These are phyloP conservation scores for Coemansia sp. DNA, from an alignment of 192 early-diverging fungal species.

Conservation along the genomic window DNA sequence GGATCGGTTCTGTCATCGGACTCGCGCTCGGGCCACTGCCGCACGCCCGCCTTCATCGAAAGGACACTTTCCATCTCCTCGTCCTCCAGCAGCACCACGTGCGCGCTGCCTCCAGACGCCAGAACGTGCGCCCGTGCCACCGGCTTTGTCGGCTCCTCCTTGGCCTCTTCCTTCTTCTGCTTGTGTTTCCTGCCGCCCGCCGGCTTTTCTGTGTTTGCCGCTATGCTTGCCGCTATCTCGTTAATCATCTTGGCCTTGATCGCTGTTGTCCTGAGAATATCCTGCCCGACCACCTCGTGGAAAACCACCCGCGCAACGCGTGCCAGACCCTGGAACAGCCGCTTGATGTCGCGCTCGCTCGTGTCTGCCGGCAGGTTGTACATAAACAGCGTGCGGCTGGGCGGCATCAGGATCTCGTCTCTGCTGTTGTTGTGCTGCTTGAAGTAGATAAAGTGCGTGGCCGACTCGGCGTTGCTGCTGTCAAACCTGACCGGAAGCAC, in stretches of 20 bases:
- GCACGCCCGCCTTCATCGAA: constrained; percentile 58
- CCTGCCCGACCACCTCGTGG: constrained; percentile 47
- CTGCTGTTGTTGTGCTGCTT: constrained; percentile 54
- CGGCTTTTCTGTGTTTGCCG: constrained; percentile 25
- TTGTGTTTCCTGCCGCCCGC: constrained; percentile 19
- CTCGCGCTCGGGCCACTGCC: constrained; percentile 47
- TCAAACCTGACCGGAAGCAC: constrained; percentile 55
- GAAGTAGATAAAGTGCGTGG: constrained; percentile 59
- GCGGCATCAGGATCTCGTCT: constrained; percentile 55
- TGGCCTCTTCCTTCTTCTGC: constrained; percentile 17
- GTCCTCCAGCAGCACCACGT: constrained; percentile 68
- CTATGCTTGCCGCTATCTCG: constrained; percentile 39
- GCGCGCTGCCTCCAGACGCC: constrained; percentile 61
- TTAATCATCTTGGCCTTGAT: constrained; percentile 31
- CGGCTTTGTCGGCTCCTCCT: constrained; percentile 29
- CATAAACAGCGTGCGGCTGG: constrained; percentile 65
- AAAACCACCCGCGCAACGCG: constrained; percentile 60
- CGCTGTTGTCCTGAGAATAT: constrained; percentile 20
- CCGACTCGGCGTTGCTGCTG: constrained; percentile 7
- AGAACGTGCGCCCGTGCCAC: constrained; percentile 47
- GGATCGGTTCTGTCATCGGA: constrained; percentile 40
- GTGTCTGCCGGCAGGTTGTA: constrained; percentile 70
- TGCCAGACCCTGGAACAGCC: constrained; percentile 62
- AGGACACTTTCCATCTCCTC: constrained; percentile 65
- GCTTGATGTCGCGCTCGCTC: constrained; percentile 62